phyloP scores from a whole-genome alignment of 306 rosid species.

The Cucurbita ficifolia region DNA sequence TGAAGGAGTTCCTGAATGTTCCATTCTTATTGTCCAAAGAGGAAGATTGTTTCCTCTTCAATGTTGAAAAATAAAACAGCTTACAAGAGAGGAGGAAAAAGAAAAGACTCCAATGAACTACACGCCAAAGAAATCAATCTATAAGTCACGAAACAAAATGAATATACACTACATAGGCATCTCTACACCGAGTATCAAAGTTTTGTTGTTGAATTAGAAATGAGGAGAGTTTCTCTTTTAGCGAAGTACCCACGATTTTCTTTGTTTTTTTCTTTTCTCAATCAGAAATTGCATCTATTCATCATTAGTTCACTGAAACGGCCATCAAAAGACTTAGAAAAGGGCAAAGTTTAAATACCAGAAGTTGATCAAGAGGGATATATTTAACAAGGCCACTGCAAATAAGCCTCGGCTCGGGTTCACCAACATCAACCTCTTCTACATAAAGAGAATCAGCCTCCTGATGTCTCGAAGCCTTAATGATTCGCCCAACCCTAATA shows the following conservation, averaged over 20 bases:
- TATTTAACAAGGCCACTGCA: conserved; percentile 85
- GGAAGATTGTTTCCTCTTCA: not conserved
- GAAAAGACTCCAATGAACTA: not conserved
- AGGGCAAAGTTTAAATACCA: conserved; percentile 20
- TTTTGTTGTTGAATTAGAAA: not conserved
- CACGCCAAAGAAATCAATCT: not conserved
- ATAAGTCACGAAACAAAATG: not conserved
- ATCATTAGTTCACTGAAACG: not conserved
- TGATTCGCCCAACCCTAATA: conserved; percentile 63
- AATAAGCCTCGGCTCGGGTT: conserved; percentile 67
- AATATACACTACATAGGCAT: not conserved
- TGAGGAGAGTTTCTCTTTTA: not conserved
- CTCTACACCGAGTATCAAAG: not conserved
- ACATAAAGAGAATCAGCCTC: conserved; percentile 88
- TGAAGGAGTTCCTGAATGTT: not conserved
- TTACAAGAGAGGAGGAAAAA: not conserved
- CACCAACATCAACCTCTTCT: conserved; percentile 79
- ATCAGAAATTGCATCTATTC: not conserved
- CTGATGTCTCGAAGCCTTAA: conserved; percentile 75
- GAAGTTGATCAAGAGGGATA: conserved; percentile 51
- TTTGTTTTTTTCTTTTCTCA: not conserved
- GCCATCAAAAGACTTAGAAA: not conserved
- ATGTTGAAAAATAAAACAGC: not conserved
- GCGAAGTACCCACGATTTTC: not conserved
- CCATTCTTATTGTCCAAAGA: not conserved